Evolutionary conservation across 2,329 filamentous ascomycete species (phyloP), one percentile per base, ranked within the genome.

Genomic region (Venturia carpophila): DNA sequence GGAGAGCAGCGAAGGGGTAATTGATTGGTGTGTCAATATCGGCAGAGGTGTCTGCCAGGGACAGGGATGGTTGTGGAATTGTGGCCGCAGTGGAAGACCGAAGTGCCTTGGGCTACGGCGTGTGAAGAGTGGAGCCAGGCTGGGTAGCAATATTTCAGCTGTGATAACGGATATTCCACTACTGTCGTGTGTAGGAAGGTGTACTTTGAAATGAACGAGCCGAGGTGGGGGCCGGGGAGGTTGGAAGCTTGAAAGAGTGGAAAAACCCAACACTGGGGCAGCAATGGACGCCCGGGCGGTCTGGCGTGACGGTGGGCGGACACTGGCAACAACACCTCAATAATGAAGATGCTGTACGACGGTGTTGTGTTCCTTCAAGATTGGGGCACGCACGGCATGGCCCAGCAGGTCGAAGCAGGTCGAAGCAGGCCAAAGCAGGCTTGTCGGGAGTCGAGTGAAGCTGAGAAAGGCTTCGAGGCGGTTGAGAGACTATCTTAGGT

Each of bases 21-120:
- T 52, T 52, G 47, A 52, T 30, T 52, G 47, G 47, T 6, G 21
- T 27, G 47, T 52, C 47, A 52, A 52, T 52, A 52, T 52, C 47
- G 21, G 47, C 47, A 27, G 13, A 19, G 42, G 42, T 45, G 45
- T 21, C 30, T 47, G 45, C 3, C 47, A 52, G 47, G 47, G 47
- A 52, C 47, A 24, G 47, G 47, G 47, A 27, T 52, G 47, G 21
- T 5, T 11, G 47, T 52, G 47, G 47, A 27, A 52, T 27, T 52
- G 21, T 52, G 11, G 47, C 47, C 47, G 47, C n/a, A 27, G 47
- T 52, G 47, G 47, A 52, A 52, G 3, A 52, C 10, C 13, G 21
- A 21, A 27, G 24, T 2, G 21, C 11, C 47, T 52, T 52, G 47
- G 47, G 21, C 47, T 49, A 27, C 27, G 4, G 7, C 11, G 47